Evolutionary conservation across 352 stramenopile species (phyloP).

Genomic region (Globisporangium viniferum): DNA sequence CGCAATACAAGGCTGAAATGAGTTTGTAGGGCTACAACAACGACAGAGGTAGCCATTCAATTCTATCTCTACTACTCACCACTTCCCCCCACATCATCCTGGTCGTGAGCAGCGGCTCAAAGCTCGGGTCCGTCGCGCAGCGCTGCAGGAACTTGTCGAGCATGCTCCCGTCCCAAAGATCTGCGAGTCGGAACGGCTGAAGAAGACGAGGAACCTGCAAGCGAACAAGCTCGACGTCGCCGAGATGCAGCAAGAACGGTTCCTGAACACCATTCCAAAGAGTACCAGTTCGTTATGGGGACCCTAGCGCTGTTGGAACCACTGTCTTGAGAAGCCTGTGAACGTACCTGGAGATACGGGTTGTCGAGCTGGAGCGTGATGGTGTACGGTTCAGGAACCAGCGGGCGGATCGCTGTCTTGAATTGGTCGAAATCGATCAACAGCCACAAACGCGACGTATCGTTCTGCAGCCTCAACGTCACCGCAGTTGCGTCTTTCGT

Average conservation of each 20-base stretch:
- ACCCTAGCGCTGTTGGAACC: neutral
- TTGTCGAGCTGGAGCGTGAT: conserved; percentile 15
- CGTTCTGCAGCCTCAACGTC: conserved; percentile 1
- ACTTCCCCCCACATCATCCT: conserved; percentile 39
- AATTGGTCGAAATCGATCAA: conserved; percentile 10
- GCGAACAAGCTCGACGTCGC: conserved; percentile 2
- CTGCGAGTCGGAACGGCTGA: conserved; percentile 5
- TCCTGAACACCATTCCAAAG: neutral
- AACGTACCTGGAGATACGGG: conserved; percentile 7
- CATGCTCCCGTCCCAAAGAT: conserved; percentile 22
- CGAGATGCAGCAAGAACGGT: conserved; percentile 3
- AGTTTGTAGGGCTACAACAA: neutral
- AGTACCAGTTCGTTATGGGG: neutral
- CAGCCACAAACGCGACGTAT: neutral
- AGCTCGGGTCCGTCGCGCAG: conserved; percentile 29
- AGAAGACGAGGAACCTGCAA: neutral
- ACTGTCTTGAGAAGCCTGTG: neutral
- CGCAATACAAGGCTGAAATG: neutral
- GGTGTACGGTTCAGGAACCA: neutral
- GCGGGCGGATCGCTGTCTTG: neutral
- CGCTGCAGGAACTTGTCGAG: conserved; percentile 22
- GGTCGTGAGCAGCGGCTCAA: conserved; percentile 22
- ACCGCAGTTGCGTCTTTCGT: neutral
- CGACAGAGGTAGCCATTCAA: neutral
- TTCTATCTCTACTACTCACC: conserved; percentile 13